Evolutionary conservation across 768 basidiomycete species (phyloP), one percentile per base, ranked within the genome.

Genomic region (Rhodotorula kratochvilovae): DNA sequence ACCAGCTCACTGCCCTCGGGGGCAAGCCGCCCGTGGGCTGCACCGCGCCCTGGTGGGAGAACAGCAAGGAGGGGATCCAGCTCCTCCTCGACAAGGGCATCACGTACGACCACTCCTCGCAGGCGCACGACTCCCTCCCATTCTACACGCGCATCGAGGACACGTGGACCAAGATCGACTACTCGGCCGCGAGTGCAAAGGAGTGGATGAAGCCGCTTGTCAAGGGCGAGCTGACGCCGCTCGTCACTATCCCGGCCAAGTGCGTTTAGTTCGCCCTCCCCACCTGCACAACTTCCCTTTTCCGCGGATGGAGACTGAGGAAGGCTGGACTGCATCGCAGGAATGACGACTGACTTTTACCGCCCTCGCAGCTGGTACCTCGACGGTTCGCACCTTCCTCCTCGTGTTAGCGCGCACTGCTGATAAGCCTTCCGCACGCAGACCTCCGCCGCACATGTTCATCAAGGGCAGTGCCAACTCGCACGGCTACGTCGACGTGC

Each of bases 31-130:
- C 86, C 0, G 86, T 85, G 77, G 87, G 86, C 50, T 85, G 84
- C 61, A 88, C 89, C 45, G 89, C 88, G 2, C 89, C 88, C 0
- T 90, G 89, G 88, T 90, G 89, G 89, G 89, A 90, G 78, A 85
- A 85, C 5, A 87, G 85, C 79, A 86, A 85, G 71, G 66, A 70
- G 78, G 87, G 86, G 7, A 86, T 85, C 0, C 80, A 85, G 25
- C 81, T 90, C 35, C 80, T 90, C 35, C 83, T 89, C 33, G 86
- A 87, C 48, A 87, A 87, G 72, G 89, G 89, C 0, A 87, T 90
- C 56, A 84, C 88, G 81, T 90, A 90, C 76, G 86, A 86, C 75
- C 87, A 88, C 77, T 87, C 86, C 6, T 85, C 81, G 72, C 85
- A 85, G 83, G 82, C 82, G 6, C 66, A 70, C 74, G 80, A 77